phyloP scores from a whole-genome alignment of 768 basidiomycete genomes.

The Panaeolus papilionaceus region DNA sequence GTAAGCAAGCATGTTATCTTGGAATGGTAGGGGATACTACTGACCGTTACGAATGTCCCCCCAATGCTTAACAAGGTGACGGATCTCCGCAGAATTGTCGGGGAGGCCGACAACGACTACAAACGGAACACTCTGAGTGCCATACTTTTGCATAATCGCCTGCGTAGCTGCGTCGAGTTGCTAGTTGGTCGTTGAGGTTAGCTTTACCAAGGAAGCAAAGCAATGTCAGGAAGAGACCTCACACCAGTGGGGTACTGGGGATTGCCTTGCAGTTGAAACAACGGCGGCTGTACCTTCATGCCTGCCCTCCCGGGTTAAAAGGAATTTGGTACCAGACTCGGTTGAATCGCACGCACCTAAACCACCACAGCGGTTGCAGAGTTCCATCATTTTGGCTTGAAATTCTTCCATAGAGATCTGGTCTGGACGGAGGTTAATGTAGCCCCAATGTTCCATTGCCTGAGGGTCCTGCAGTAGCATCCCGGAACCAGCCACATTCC shows the following conservation, averaged over 20 bases:
- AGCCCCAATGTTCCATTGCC: not conserved
- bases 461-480: not conserved
- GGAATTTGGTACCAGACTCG: no score
- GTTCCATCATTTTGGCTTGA: not conserved
- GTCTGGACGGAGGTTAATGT: not conserved
- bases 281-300: not conserved
- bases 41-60: constrained; percentile 50
- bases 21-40: constrained; percentile 1
- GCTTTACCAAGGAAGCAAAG: not conserved
- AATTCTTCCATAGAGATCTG: not conserved
- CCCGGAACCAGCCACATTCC: not conserved
- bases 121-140: not conserved
- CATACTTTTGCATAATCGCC: not conserved
- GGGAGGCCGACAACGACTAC: constrained; percentile 57
- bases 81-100: constrained; percentile 54
- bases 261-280: not conserved
- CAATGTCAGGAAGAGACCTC: not conserved
- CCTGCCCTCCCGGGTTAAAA: not conserved
- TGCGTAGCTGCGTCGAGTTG: not conserved
- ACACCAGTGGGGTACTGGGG: not conserved
- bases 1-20: not conserved
- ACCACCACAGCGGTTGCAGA: not conserved
- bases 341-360: not conserved
- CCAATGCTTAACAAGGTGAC: constrained; percentile 58
- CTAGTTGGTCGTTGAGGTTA: not conserved